A percentile compares a stretch with the other conserved stretches of the same genome.
Evolutionary conservation across 345 rosid species (phyloP).

Genomic region (Abelmoschus esculentus): DNA sequence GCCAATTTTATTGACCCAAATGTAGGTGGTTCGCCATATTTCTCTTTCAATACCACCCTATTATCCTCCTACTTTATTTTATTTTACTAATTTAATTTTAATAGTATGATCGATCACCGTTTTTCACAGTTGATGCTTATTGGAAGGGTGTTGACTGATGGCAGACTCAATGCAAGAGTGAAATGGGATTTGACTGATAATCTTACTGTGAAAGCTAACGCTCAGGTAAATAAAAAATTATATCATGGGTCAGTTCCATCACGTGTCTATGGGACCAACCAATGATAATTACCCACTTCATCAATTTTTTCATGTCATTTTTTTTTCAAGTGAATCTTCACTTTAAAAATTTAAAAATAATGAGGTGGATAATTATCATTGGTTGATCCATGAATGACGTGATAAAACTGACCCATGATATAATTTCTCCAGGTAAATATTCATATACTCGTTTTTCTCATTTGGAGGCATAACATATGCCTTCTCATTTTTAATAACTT

Average conservation of each 20-base stretch:
- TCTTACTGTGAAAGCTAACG: constrained; percentile 70
- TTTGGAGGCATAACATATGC: neutral
- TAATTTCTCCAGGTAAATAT: constrained; percentile 56
- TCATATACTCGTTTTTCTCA: constrained; percentile 1
- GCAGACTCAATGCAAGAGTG: constrained; percentile 78
- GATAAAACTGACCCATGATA: no score
- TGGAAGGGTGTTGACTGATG: constrained; percentile 93
- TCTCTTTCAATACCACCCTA: neutral
- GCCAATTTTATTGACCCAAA: constrained; percentile 57
- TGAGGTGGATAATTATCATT: no score
- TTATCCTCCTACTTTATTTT: neutral
- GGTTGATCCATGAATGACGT: no score
- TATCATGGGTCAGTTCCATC: no score
- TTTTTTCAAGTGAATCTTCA: no score
- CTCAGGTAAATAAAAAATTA: constrained; percentile 66
- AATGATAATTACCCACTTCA: no score
- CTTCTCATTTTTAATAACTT: neutral
- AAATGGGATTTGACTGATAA: constrained; percentile 82
- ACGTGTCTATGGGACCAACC: no score
- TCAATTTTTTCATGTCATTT: no score
- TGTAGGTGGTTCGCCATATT: constrained; percentile 26
- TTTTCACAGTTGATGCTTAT: constrained; percentile 69
- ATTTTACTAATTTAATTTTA: neutral
- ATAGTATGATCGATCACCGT: neutral
- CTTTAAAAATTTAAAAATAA: no score